Percentiles rank a stretch among this genome's conserved stretches.
Conservation (phyloP, 2,329 filamentous ascomycete genomes). For the Exserohilum rostratum region DNA sequence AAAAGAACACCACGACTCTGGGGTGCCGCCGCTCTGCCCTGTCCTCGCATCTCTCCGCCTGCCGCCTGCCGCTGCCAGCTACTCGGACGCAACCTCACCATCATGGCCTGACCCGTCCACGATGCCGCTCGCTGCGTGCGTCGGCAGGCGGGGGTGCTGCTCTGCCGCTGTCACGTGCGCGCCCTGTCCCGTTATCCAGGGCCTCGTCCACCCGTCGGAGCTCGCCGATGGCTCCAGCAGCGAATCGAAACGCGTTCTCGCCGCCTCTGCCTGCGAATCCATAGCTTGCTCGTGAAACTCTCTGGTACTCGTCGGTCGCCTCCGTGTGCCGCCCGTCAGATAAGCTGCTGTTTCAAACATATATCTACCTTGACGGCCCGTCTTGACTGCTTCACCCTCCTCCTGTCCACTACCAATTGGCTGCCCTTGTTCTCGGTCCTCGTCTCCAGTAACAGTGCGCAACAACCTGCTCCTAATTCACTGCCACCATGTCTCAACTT, state of each 20-base stretch:
- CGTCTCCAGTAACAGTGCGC: too few species aligned
- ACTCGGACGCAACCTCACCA: slow-evolving; percentile 23
- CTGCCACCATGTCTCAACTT: slow-evolving; percentile 53
- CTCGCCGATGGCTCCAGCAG: slow-evolving; percentile 42
- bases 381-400: slow-evolving; percentile 20
- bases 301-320: slow-evolving; percentile 39
- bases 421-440: slow-evolving; percentile 1
- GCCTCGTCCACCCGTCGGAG: slow-evolving; percentile 34
- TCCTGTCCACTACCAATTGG: slow-evolving; percentile 11
- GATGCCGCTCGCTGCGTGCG: slow-evolving; percentile 12
- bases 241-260: slow-evolving; percentile 33
- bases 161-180: slow-evolving; percentile 32
- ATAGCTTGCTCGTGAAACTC: slow-evolving; percentile 32
- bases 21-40: too few species aligned
- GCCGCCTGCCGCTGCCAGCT: too few species aligned
- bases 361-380: slow-evolving; percentile 37
- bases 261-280: slow-evolving; percentile 28
- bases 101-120: slow-evolving; percentile 30
- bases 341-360: slow-evolving; percentile 30
- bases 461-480: background rate
- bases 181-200: slow-evolving; percentile 22
- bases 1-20: background rate
- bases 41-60: too few species aligned
- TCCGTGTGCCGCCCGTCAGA: slow-evolving; percentile 39
- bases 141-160: slow-evolving; percentile 11